A percentile compares a stretch with the other conserved stretches of the same genome.
Conservation (phyloP, 1,284 basidiomycete species). For the Apiotrichum domesticum region DNA sequence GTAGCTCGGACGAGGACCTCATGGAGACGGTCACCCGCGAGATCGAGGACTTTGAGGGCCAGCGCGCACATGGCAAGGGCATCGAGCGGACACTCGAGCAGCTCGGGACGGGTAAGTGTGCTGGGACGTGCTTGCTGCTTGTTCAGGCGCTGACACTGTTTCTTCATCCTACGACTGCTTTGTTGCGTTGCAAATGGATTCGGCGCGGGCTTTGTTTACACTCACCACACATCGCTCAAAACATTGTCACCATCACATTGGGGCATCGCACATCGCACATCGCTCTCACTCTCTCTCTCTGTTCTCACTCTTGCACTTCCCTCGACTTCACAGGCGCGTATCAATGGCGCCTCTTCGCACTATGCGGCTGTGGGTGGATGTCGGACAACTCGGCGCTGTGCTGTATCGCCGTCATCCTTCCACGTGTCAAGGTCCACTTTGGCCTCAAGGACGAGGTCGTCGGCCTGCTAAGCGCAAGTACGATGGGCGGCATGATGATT, state of each 20-base stretch:
- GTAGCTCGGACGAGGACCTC: not conserved
- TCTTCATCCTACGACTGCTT: not conserved
- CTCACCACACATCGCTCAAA: no score
- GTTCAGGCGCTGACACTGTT: not conserved
- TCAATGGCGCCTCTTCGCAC: conserved; percentile 24
- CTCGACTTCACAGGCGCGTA: conserved; percentile 17
- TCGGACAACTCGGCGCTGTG: conserved; percentile 46
- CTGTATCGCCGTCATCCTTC: conserved; percentile 72
- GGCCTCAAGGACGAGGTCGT: conserved; percentile 42
- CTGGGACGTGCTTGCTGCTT: not conserved
- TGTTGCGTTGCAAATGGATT: no score
- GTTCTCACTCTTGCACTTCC: no score
- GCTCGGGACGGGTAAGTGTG: conserved; percentile 78
- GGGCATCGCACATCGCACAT: no score
- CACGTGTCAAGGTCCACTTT: conserved; percentile 83
- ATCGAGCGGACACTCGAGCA: conserved; percentile 79
- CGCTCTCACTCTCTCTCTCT: no score
- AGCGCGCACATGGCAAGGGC: conserved; percentile 52
- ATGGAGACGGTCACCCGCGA: not conserved
- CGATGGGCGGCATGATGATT: conserved; percentile 73
- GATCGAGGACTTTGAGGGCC: conserved; percentile 13
- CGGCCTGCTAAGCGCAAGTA: conserved; percentile 30
- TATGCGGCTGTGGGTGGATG: conserved; percentile 76
- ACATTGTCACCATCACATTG: no score
- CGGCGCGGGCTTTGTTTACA: no score